Conservation (phyloP, 345 rosid genomes). For the Ceriops tagal region DNA sequence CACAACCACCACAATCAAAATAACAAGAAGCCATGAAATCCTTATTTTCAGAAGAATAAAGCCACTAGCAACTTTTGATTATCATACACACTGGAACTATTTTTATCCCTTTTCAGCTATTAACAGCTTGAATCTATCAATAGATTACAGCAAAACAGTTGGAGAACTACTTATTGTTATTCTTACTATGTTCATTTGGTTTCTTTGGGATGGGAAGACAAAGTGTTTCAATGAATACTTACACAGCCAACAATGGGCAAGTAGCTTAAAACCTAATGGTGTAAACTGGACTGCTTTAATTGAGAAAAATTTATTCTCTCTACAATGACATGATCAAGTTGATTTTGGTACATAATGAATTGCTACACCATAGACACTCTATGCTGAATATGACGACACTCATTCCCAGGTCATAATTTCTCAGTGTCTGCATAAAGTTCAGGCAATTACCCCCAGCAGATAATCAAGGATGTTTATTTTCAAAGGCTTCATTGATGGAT, state of each 20-base stretch:
- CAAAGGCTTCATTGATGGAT: constrained; percentile 69
- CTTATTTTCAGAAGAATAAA: not conserved
- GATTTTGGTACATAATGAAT: not conserved
- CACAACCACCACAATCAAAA: not conserved
- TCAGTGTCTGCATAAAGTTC: constrained; percentile 5
- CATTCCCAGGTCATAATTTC: not conserved
- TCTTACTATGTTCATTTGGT: no score
- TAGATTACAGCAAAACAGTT: no score
- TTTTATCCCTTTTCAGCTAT: not conserved
- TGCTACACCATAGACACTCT: not conserved
- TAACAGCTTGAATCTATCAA: not conserved
- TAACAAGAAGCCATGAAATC: not conserved
- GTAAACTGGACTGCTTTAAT: not conserved
- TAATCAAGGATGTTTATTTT: constrained; percentile 91
- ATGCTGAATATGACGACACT: not conserved
- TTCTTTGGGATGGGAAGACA: no score
- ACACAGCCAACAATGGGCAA: no score
- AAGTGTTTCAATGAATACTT: no score
- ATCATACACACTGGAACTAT: not conserved
- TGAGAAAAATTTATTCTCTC: not conserved
- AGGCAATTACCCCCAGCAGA: constrained; percentile 68
- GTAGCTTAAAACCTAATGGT: no score
- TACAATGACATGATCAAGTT: not conserved
- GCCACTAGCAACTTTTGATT: not conserved
- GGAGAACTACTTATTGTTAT: no score